A percentile compares a stretch with the other conserved stretches of the same genome.
phyloP scores from a whole-genome alignment of 495 filamentous ascomycete species.

The Neohortaea acidophila region DNA sequence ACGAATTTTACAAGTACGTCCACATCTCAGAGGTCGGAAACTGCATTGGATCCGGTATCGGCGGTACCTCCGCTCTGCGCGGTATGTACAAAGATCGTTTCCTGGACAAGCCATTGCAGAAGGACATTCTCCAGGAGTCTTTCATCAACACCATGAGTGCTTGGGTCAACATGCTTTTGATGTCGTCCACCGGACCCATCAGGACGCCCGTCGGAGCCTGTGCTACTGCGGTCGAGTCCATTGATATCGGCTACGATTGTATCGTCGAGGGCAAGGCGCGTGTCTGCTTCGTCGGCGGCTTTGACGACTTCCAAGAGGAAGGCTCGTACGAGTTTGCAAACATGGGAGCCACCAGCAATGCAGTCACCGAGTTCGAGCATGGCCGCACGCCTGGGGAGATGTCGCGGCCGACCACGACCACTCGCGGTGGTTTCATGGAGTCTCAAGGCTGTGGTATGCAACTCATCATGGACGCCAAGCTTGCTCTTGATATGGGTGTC shows the following conservation, averaged over 20 bases:
- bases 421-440: constrained; percentile 97
- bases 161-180: constrained; percentile 97
- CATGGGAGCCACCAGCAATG: constrained; percentile 98
- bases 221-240: constrained; percentile 89
- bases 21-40: constrained; percentile 97
- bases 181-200: constrained; percentile 95
- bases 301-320: constrained; percentile 98
- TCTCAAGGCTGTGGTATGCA: constrained; percentile 97
- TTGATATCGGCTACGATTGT: constrained; percentile 95
- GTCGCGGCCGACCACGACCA: constrained; percentile 94
- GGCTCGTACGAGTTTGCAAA: constrained; percentile 99
- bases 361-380: constrained; percentile 86
- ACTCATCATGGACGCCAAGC: constrained; percentile 91
- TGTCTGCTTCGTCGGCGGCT: constrained; percentile 93
- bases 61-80: constrained; percentile 77
- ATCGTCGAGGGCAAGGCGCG: constrained; percentile 95
- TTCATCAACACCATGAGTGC: constrained; percentile 99
- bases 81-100: constrained; percentile 98
- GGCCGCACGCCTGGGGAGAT: constrained; percentile 93
- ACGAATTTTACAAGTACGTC: constrained; percentile 99
- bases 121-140: constrained; percentile 96
- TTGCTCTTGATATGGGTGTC: constrained; percentile 96
- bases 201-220: constrained; percentile 97
- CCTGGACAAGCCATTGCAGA: constrained; percentile 94
- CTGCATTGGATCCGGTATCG: constrained; percentile 94